These are phyloP conservation scores for Leersia perrieri DNA, from an alignment of 176 grass and related monocot species.

Conservation along the genomic window DNA sequence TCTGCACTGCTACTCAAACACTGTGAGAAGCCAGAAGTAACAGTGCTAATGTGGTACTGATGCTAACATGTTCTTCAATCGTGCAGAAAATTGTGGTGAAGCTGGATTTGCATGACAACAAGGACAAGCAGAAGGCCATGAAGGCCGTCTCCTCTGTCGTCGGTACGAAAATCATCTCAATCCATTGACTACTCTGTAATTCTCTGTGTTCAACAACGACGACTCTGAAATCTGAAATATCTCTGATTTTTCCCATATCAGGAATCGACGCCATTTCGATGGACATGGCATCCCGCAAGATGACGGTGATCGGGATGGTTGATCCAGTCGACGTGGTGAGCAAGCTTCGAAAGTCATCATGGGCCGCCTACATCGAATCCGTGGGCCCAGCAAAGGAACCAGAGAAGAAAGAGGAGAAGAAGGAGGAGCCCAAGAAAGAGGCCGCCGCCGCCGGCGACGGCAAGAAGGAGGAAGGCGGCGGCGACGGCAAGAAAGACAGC, in stretches of 20 bases:
- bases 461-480: neutral
- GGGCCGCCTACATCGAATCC: constrained; percentile 54
- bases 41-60: too few relatives aligned
- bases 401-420: constrained; percentile 59
- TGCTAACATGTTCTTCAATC: neutral
- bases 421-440: constrained; percentile 21
- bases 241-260: neutral
- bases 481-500: neutral
- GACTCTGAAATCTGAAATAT: neutral
- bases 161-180: constrained; percentile 27
- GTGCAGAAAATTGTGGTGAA: constrained; percentile 78
- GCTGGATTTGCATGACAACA: constrained; percentile 80
- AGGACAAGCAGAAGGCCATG: constrained; percentile 90
- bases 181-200: neutral
- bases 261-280: constrained; percentile 70
- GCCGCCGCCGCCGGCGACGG: neutral
- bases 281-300: constrained; percentile 73
- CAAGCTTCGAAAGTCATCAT: constrained; percentile 73
- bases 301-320: constrained; percentile 72
- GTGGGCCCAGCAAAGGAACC: constrained; percentile 66
- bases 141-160: constrained; percentile 71
- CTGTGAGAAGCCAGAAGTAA: too few relatives aligned
- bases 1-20: too few relatives aligned
- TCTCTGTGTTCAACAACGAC: neutral
- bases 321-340: constrained; percentile 68